Base-by-base conservation (phyloP, 2,329 filamentous ascomycete species). In the Didymella pinodella region DNA sequence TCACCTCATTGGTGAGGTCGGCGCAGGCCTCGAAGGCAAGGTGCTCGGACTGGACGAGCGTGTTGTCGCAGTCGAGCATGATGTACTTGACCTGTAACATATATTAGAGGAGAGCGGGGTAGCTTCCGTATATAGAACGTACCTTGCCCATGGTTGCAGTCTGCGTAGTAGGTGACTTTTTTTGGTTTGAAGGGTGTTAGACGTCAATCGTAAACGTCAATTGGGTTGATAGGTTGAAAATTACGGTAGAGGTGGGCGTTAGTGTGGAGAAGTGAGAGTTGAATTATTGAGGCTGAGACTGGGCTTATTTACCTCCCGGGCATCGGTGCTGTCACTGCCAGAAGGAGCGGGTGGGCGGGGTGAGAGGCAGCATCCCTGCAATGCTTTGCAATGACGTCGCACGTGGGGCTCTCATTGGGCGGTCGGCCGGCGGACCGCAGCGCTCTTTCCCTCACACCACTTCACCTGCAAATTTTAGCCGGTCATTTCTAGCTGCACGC, bases 1-100 rank as follows among this genome's bases (percentile, higher is more conserved):
- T 87, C 77, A 96, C 91, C 78, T 92, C 84, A 81, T 97, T 97
- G 83, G 92, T 90, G 65, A 97, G 88, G 61, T 91, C 90, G 72
- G 93, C 91, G 79, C 92, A 96, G 67, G 91, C 93, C 81, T 94
- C 91, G 78, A 97, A 96, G 75, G 93, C 93, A 69, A 96, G 85
- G 73, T 91, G 88, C 83, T 97, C 93, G 54, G 92, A 96, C 71
- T 95, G 87, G 76, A 95, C 92, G 77, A 97, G 91, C 65, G 93
- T 97, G 85, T 97, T 97, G 86, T 97, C 83, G 79, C 84, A 83
- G 78, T 83, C 81, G 75, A 83, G 80, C 64, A 83, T 80, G 72
- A 83, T 80, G 74, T 82, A 80, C 66, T 80, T 82, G 74, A 79
- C 78, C 77, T 79, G 60, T 25, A 40, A 51, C 14, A 2, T 28